Base-by-base conservation (phyloP, 2,329 filamentous ascomycete species). In the Aspergillus latus region DNA sequence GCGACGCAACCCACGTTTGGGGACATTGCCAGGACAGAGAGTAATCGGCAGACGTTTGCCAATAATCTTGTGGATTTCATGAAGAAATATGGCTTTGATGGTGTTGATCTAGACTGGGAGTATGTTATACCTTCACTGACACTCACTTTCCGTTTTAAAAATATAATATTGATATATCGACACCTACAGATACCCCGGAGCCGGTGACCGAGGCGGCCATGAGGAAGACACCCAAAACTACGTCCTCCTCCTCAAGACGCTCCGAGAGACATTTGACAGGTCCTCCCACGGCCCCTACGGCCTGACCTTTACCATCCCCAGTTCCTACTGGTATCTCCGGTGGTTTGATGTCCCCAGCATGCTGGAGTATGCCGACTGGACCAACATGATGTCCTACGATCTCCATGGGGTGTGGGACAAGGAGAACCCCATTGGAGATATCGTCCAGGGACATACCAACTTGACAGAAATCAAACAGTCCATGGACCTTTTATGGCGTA, bases 401-500 rank as follows among this genome's bases (percentile, higher is more conserved):
- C n/a, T 49, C 9, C 46, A 49, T 13, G 46, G 46, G 4, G 21
- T 39, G 5, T 49, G 46, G 46, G 46, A 49, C n/a, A 11, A 15
- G 9, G 13, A 39, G 3, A 49, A 39, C 13, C 15, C 15, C 9
- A 37, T 37, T 39, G 34, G 32, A 26, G 5, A 21, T 10, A 15
- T 15, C 6, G 32, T 49, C 2, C 32, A 16, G 5, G 34, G 5
- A 16, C 46, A 49, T 28, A 49, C 46, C 15, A 49, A 49, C 40
- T 16, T 67, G 7, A 67, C 64, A 3, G 62, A 63, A 32, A 62
- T 62, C 15, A 64, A 75, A 2, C 32, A 60, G 0, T 68, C 70
- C 0, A 32, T 78, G 0, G 71, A 79, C 4, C 72, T 82, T 0
- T 62, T 65, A 56, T 82, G 80, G 78, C 67, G 76, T 3, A 73